Evolutionary conservation across 2,329 filamentous ascomycete genomes (phyloP), one percentile per base, ranked within the genome.

Genomic region (Phaeomoniella chlamydospora): DNA sequence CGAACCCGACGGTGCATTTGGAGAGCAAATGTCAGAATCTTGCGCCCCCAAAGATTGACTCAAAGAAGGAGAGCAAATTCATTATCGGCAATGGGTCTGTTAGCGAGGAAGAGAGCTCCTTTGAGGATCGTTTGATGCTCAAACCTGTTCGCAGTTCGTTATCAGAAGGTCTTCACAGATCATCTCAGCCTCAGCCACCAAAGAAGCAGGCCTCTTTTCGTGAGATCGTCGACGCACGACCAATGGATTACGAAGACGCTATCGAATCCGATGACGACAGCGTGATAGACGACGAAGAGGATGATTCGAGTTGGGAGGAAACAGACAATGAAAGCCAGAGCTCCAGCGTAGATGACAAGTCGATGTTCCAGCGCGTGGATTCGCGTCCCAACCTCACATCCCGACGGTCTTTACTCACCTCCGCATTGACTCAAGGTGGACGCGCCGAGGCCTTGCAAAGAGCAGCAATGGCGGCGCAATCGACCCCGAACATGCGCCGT

Each of bases 331-430:
- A 92, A 47, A 90, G 81, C 52, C 81, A 78, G 39, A 80, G 82
- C 46, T 83, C 83, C 1, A 92, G 83, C 53, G 70, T 86, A 35
- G 82, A 90, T 42, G 80, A 90, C 41, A 77, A 74, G 50, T 71
- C 74, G 14, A 68, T 85, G 48, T 98, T 98, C 69, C 77, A 87
- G 56, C 80, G 90, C 5, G 86, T 96, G 34, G 84, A 94, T 55
- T 94, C 87, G 29, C 77, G 77, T 55, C 75, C 78, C 5, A 84
- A 94, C 51, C 67, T 96, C 16, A 79, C 81, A 2, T 93, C 88
- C 1, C 77, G 83, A 34, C 79, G 81, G 35, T 96, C 88, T 2
- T 72, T 96, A 29, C 79, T 98, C 45, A 94, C 87, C 1, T 77
- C 88, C 36, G 80, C 88, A 68, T 76, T 98, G 54, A 80, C 83